These are phyloP conservation scores for Plasmodium gonderi DNA, from an alignment of 169 alveolate species.

Conservation along the genomic window DNA sequence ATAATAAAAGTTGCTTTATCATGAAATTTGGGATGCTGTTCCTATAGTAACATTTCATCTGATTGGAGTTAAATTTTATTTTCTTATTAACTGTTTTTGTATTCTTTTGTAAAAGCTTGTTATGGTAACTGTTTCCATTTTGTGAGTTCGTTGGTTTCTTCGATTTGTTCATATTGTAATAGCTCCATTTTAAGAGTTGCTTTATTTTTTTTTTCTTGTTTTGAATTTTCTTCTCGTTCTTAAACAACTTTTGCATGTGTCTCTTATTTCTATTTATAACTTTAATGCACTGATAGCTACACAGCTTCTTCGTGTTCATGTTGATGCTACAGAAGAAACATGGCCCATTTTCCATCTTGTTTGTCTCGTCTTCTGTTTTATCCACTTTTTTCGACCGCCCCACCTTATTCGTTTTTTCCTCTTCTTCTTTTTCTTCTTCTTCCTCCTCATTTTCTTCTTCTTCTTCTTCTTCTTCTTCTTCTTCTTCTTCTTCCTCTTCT, in stretches of 20 bases:
- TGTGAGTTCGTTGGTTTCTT: not conserved
- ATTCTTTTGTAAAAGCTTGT: not conserved
- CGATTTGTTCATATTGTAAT: not conserved
- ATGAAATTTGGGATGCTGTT: not conserved
- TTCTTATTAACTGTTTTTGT: not conserved
- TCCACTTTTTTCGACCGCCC: no score
- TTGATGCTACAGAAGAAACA: constrained; percentile 44
- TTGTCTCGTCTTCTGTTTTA: no score
- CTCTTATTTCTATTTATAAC: constrained; percentile 13
- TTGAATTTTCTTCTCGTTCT: constrained; percentile 24
- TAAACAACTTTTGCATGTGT: constrained; percentile 23
- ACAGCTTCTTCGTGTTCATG: not conserved
- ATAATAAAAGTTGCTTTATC: not conserved
- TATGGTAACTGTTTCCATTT: not conserved
- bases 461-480: not conserved
- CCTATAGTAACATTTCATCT: not conserved
- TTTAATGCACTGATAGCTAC: constrained; percentile 25
- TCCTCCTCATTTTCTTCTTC: not conserved
- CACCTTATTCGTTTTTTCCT: not conserved
- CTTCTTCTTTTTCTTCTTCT: not conserved
- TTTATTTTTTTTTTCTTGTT: constrained; percentile 24
- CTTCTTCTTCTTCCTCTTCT: not conserved
- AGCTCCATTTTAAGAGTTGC: not conserved
- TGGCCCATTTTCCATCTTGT: not conserved
- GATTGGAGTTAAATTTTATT: not conserved